phyloP scores from a whole-genome alignment of 2,329 filamentous ascomycete species.

The Diaporthe sp. region DNA sequence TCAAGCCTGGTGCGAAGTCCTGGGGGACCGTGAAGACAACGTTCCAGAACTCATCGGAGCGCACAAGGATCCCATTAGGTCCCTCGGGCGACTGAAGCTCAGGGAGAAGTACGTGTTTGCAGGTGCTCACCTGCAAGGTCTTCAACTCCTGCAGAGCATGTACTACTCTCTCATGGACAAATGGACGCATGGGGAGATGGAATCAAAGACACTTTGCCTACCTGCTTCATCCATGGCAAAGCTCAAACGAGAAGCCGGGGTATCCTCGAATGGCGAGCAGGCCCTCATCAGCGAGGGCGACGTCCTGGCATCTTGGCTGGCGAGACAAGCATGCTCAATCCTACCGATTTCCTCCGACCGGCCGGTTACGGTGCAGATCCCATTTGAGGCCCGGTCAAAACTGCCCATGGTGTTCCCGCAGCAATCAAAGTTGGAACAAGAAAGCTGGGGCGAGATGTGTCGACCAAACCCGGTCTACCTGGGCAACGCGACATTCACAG shows the following conservation, averaged over 20 bases:
- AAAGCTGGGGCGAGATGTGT: conserved; percentile 15
- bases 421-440: not conserved
- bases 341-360: conserved; percentile 7
- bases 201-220: not conserved
- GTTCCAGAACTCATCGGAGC: not conserved
- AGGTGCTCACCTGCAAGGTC: conserved; percentile 3
- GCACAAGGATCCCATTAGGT: conserved; percentile 17
- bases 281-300: not conserved
- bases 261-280: conserved; percentile 4
- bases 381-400: conserved; percentile 2
- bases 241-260: not conserved
- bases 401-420: conserved; percentile 13
- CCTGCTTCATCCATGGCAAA: conserved; percentile 5
- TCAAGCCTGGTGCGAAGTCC: conserved; percentile 9
- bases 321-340: conserved; percentile 16
- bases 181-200: conserved; percentile 14
- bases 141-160: conserved; percentile 7
- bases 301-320: not conserved
- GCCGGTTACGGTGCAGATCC: not conserved
- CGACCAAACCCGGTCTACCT: not conserved
- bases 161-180: conserved; percentile 3
- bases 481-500: conserved; percentile 7
- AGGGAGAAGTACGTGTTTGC: conserved; percentile 6
- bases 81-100: not conserved
- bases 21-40: not conserved